Base-by-base conservation (phyloP, 139 green algal species). In the Chlorella sp. region DNA sequence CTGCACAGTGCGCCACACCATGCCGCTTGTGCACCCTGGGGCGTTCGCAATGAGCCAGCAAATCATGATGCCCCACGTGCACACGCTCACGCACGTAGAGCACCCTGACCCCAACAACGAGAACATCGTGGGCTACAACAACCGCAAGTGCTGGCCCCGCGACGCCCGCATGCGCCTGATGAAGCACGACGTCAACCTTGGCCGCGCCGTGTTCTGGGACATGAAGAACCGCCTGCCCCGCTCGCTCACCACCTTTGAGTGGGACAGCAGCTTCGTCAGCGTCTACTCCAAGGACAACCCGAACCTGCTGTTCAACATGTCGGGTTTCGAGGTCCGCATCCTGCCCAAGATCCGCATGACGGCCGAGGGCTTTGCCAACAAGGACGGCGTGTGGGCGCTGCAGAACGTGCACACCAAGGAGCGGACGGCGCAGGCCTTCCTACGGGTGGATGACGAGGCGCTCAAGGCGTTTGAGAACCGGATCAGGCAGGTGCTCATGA, bases 111-210 rank as follows among this genome's bases (percentile, higher is more conserved):
- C 95, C 80, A 99, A 99, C 89, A 99, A 99, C 78, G 95, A 99
- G 78, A 99, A 99, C 88, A 97, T 99, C 62, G 94, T 99, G 49
- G 95, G 95, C 29, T 99, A 98, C 85, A 99, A 99, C 89, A 99
- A 99, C 88, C 74, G 74, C 95, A 97, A 86, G 77, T 99, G 95
- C 88, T 99, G 95, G 95, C 95, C 95, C 33, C 85, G 95, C 27
- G 95, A 99, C 78, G 92, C 94, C 27, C 91, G 95, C 85, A 99
- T 99, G 95, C 92, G 95, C 6, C 89, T 99, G 6, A 99, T 99
- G 95, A 99, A 99, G 89, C 95, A 99, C 74, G 95, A 99, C 74
- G 95, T 99, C n/a, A 99, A 99, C 88, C 89, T 99, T 50, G 95
- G 95, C 2, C 82, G 95, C 42, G 94, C 94, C 17, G 74, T 72